These are phyloP conservation scores for Agaricus blazei DNA, from an alignment of 768 basidiomycete genomes.

Conservation along the genomic window DNA sequence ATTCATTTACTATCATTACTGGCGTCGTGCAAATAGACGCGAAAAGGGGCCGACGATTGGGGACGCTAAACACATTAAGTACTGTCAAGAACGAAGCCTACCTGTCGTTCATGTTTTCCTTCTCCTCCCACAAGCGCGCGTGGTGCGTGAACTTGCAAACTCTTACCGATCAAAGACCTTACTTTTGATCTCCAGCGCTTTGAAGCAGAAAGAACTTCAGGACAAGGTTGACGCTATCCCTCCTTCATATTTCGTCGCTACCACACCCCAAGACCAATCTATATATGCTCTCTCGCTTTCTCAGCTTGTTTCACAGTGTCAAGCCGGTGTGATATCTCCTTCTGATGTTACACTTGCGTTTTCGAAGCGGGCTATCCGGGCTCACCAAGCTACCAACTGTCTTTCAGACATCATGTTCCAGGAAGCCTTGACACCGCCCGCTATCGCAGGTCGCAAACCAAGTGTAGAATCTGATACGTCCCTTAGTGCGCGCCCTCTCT, in stretches of 20 bases:
- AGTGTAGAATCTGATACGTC: conserved; percentile 27
- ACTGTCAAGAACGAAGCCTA: too few relatives aligned
- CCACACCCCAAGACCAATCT: conserved; percentile 39
- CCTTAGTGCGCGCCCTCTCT: conserved; percentile 34
- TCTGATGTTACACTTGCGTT: conserved; percentile 43
- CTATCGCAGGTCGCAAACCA: conserved; percentile 33
- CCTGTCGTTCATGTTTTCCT: conserved; percentile 26
- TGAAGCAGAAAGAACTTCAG: conserved; percentile 42
- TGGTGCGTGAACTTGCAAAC: conserved; percentile 25
- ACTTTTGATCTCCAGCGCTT: conserved; percentile 23
- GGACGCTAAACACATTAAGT: too few relatives aligned
- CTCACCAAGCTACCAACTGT: conserved; percentile 61
- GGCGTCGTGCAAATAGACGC: too few relatives aligned
- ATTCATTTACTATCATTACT: too few relatives aligned
- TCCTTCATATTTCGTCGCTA: conserved; percentile 31
- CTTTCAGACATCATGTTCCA: conserved; percentile 62
- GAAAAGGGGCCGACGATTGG: too few relatives aligned
- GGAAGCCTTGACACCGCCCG: conserved; percentile 32
- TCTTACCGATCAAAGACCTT: neutral
- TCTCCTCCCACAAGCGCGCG: conserved; percentile 33
- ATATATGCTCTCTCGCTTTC: conserved; percentile 44
- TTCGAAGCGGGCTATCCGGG: conserved; percentile 48
- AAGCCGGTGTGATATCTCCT: conserved; percentile 34
- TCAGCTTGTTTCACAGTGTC: conserved; percentile 40
- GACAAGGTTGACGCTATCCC: conserved; percentile 36